Conservation (phyloP, 441 rosid genomes). For the Populus hybrid region DNA sequence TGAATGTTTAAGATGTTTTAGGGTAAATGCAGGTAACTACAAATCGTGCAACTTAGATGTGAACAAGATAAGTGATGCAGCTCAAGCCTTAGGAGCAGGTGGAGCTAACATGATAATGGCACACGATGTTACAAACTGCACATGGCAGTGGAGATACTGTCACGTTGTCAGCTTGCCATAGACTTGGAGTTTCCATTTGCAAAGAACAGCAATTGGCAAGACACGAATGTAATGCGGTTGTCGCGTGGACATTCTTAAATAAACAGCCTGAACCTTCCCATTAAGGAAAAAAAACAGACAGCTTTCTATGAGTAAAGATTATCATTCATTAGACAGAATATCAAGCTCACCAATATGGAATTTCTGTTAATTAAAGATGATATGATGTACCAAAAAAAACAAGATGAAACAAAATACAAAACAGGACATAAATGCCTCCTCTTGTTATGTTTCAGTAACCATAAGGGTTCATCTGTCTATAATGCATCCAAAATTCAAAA, state of each 20-base stretch:
- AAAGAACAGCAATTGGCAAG: slow-evolving; percentile 20
- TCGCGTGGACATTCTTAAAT: neutral
- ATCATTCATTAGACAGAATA: neutral
- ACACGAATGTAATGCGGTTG: slow-evolving; percentile 8
- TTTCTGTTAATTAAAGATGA: neutral
- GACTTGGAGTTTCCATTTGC: slow-evolving; percentile 19
- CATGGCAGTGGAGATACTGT: slow-evolving; percentile 28
- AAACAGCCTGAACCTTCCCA: neutral
- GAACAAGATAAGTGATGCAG: neutral
- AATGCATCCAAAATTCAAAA: slow-evolving; percentile 8
- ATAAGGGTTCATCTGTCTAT: slow-evolving; percentile 4
- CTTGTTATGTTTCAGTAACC: neutral
- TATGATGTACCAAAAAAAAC: neutral
- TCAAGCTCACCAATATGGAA: neutral
- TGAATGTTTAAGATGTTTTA: neutral
- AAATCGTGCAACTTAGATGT: neutral
- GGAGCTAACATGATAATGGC: slow-evolving; percentile 26
- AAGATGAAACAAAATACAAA: neutral
- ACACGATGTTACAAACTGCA: slow-evolving; percentile 23
- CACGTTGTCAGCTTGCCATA: slow-evolving; percentile 25
- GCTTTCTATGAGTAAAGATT: neutral
- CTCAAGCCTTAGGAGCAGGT: neutral
- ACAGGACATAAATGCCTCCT: neutral
- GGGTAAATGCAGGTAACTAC: neutral
- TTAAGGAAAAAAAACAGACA: neutral